Conservation (phyloP, 257 asterid species). For the Paulownia fortunei region DNA sequence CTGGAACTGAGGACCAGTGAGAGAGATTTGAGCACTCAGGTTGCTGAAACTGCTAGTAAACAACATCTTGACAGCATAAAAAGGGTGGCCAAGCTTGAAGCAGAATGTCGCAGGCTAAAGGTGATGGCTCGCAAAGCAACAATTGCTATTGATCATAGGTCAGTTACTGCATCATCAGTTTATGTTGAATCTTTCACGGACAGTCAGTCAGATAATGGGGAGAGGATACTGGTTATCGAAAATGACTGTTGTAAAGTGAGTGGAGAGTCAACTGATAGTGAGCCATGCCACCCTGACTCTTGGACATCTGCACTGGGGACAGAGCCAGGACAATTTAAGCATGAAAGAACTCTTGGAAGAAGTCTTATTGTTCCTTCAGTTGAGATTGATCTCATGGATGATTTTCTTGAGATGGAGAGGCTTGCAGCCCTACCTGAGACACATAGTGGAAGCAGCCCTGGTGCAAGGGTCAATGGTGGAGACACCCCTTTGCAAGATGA, state of each 20-base stretch:
- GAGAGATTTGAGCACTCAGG: slow-evolving; percentile 63
- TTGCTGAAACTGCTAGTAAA: slow-evolving; percentile 88
- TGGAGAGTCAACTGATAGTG: slow-evolving; percentile 42
- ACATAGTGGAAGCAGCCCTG: slow-evolving; percentile 26
- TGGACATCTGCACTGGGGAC: no score
- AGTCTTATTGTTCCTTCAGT: slow-evolving; percentile 45
- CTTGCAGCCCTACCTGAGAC: slow-evolving; percentile 58
- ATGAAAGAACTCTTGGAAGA: slow-evolving; percentile 41
- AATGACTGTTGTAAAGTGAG: slow-evolving; percentile 39
- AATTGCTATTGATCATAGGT: slow-evolving; percentile 43
- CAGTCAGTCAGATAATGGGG: slow-evolving; percentile 69
- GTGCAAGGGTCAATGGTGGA: slow-evolving; percentile 29
- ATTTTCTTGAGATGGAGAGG: slow-evolving; percentile 95
- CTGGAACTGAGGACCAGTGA: slow-evolving; percentile 50
- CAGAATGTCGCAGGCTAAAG: slow-evolving; percentile 79
- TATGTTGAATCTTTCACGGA: slow-evolving; percentile 61
- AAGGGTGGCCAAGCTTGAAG: slow-evolving; percentile 72
- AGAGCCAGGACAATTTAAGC: no score
- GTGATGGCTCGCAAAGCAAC: slow-evolving; percentile 50
- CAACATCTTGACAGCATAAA: slow-evolving; percentile 71
- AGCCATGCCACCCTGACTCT: no score
- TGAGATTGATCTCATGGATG: slow-evolving; percentile 82
- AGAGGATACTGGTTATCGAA: slow-evolving; percentile 44
- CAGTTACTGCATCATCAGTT: slow-evolving; percentile 54
- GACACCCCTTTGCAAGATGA: slow-evolving; percentile 45